Evolutionary conservation across 768 basidiomycete genomes (phyloP), one percentile per base, ranked within the genome.

Genomic region (Omphalotus guepiniiformis): DNA sequence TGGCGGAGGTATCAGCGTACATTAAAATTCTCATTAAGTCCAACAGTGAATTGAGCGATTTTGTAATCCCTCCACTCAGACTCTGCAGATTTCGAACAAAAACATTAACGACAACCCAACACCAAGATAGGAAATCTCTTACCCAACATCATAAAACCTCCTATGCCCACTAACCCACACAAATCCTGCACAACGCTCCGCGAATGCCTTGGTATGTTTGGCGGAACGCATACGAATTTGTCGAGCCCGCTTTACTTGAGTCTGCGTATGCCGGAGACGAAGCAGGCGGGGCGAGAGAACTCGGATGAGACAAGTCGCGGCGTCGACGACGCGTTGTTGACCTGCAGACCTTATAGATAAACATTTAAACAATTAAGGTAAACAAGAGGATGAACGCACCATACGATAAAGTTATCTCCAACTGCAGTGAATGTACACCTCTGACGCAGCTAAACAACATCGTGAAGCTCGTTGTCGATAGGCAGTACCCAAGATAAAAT

Each of bases 21-120:
- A 8, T 51, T 42, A 6, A 49, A 52, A 0, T 53, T 63, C 27
- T 46, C 37, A 11, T 56, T 55, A 1, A 71, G 65, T 1, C 67
- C 66, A 11, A 57, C 55, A 12, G 53, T 55, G 44, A 74, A 65
- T 11, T 68, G 53, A 2, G 71, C 71, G 44, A 73, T 73, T 51
- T 74, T 72, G 39, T 73, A 74, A 30, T 70, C 59, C 6, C 67
- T 51, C 73, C 72, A 73, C 53, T 74, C 73, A 6, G 53, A 53
- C 6, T 64, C 70, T 71, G 32, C 2, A 9, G 7, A 40, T 7
- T 25, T n/a, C n/a, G n/a, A n/a, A n/a, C n/a, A n/a, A n/a, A n/a
- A n/a, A n/a, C n/a, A n/a, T 4, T 27, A 39, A 16, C 13, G 13
- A 23, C 5, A 35, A 23, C 9, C n/a, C n/a, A 22, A 19, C 6